Conservation (phyloP, 768 basidiomycete genomes). For the Naematelia encephala region DNA sequence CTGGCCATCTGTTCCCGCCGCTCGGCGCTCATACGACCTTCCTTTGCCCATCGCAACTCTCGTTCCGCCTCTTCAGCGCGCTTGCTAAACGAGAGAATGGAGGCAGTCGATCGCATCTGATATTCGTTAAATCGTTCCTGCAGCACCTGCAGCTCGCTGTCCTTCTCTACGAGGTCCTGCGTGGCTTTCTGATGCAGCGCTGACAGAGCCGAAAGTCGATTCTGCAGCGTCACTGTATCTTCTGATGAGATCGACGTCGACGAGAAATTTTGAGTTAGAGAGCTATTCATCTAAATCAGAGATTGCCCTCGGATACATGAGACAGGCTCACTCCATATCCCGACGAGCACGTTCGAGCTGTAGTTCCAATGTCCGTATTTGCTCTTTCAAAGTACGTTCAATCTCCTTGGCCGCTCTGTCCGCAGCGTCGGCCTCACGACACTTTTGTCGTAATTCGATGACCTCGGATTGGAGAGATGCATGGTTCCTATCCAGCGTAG, state of each 20-base stretch:
- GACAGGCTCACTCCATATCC: slow-evolving; percentile 45
- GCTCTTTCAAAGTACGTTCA: slow-evolving; percentile 33
- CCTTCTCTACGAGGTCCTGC: slow-evolving; percentile 26
- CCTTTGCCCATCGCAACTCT: slow-evolving; percentile 46
- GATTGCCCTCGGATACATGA: not conserved
- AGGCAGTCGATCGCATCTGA: slow-evolving; percentile 14
- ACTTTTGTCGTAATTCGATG: slow-evolving; percentile 39
- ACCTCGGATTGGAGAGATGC: slow-evolving; percentile 31
- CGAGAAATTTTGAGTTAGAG: slow-evolving; percentile 43
- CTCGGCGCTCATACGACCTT: slow-evolving; percentile 38
- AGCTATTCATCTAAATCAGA: slow-evolving; percentile 20
- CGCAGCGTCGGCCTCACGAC: slow-evolving; percentile 36
- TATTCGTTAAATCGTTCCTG: slow-evolving; percentile 26
- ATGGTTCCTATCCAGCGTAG: slow-evolving; percentile 29
- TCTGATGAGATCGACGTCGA: slow-evolving; percentile 19
- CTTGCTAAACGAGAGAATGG: slow-evolving; percentile 26
- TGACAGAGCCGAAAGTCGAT: slow-evolving; percentile 37
- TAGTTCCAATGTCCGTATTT: slow-evolving; percentile 33
- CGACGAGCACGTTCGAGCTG: slow-evolving; percentile 42
- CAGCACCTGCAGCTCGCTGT: slow-evolving; percentile 29
- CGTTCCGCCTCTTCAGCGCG: slow-evolving; percentile 35
- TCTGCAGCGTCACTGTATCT: slow-evolving; percentile 31
- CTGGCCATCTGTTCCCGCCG: slow-evolving; percentile 34
- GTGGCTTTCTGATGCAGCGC: slow-evolving; percentile 33
- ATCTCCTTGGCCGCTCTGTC: slow-evolving; percentile 29